Conservation (phyloP, 2,329 filamentous ascomycete genomes). For the Fusarium sp. region DNA sequence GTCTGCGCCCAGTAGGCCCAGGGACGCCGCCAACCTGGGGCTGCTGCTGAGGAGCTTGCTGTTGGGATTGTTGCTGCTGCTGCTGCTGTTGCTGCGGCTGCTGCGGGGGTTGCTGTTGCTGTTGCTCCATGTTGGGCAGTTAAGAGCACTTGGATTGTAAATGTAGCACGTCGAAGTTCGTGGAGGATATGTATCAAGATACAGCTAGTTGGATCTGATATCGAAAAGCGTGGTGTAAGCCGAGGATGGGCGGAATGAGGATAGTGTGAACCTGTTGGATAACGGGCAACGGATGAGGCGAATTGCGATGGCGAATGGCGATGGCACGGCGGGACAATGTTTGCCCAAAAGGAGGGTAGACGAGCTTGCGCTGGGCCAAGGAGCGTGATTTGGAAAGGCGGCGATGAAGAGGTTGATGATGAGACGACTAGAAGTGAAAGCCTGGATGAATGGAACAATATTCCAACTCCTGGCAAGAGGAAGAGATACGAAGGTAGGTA, state of each 20-base stretch:
- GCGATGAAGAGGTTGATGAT: conserved; percentile 54
- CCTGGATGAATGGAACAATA: conserved; percentile 58
- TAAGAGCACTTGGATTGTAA: conserved; percentile 53
- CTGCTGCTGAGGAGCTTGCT: conserved; percentile 62
- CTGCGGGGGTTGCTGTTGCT: conserved; percentile 69
- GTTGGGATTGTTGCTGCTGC: conserved; percentile 70
- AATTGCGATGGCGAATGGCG: conserved; percentile 48
- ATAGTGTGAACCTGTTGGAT: conserved; percentile 43
- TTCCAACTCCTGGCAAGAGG: conserved; percentile 53
- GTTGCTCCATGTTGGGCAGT: conserved; percentile 70
- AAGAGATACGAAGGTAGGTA: conserved; percentile 48
- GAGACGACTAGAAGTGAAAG: conserved; percentile 58
- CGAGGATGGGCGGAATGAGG: conserved; percentile 44
- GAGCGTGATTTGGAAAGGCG: conserved; percentile 55
- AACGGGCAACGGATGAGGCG: conserved; percentile 46
- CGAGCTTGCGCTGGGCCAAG: conserved; percentile 55
- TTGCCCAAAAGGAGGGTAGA: conserved; percentile 57
- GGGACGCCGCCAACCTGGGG: conserved; percentile 69
- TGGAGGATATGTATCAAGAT: conserved; percentile 43
- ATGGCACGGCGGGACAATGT: conserved; percentile 52
- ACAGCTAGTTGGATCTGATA: conserved; percentile 43
- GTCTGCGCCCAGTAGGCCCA: conserved; percentile 86
- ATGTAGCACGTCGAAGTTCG: conserved; percentile 57
- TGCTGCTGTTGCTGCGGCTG: conserved; percentile 63
- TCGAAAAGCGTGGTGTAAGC: conserved; percentile 42